A percentile compares a stretch with the other conserved stretches of the same genome.
Conservation (phyloP, 2,329 filamentous ascomycete species). For the Furcasterigmium furcatum region DNA sequence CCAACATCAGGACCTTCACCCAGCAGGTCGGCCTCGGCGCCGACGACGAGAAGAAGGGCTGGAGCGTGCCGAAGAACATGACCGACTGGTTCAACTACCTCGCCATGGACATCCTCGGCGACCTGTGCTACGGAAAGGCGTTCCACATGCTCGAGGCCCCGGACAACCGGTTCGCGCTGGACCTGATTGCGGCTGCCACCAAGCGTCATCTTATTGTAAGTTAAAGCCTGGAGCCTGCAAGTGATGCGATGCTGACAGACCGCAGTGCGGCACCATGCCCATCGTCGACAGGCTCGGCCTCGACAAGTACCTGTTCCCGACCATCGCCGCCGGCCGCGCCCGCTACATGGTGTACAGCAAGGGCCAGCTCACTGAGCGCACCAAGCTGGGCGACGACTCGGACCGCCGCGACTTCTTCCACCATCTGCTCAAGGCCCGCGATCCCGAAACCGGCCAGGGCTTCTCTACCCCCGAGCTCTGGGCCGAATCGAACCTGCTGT, state of each 20-base stretch:
- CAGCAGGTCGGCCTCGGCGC: constrained; percentile 44
- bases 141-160: constrained; percentile 58
- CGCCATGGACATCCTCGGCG: constrained; percentile 60
- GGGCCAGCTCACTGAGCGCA: constrained; percentile 62
- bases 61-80: constrained; percentile 60
- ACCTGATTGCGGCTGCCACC: constrained; percentile 64
- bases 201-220: constrained; percentile 66
- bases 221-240: too few species aligned
- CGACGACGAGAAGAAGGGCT: constrained; percentile 48
- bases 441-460: constrained; percentile 66
- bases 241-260: constrained; percentile 3
- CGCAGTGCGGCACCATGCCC: constrained; percentile 68
- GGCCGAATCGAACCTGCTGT: constrained; percentile 68
- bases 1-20: constrained; percentile 66
- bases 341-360: constrained; percentile 71
- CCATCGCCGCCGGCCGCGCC: constrained; percentile 62
- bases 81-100: constrained; percentile 60
- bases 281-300: constrained; percentile 63
- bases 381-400: constrained; percentile 61
- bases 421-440: constrained; percentile 67
- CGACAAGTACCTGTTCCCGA: constrained; percentile 65
- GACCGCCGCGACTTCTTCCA: constrained; percentile 75
- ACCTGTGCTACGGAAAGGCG: constrained; percentile 58
- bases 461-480: constrained; percentile 66
- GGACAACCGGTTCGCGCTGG: constrained; percentile 64